Evolutionary conservation across 2,329 filamentous ascomycete genomes (phyloP).

Genomic region (Trichoderma guizhouense): DNA sequence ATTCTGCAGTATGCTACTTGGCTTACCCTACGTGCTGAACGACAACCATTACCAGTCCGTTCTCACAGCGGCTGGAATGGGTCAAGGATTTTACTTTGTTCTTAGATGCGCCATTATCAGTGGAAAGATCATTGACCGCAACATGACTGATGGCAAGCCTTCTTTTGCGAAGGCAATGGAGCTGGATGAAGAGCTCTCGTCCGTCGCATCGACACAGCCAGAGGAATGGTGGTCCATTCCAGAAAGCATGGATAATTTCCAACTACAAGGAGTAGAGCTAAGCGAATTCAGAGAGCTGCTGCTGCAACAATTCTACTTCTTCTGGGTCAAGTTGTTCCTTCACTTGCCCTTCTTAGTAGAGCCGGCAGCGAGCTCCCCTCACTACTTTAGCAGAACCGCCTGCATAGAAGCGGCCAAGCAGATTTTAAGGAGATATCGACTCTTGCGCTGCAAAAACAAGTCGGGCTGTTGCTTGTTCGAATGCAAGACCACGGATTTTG

Average conservation of each 20-base stretch:
- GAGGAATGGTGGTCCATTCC: conserved; percentile 37
- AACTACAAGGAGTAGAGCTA: conserved; percentile 13
- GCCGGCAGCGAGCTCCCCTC: conserved; percentile 32
- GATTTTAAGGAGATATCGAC: conserved; percentile 27
- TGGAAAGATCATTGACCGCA: conserved; percentile 43
- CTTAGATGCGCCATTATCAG: conserved; percentile 33
- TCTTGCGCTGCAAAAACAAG: conserved; percentile 31
- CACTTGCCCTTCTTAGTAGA: conserved; percentile 42
- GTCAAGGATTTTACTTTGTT: conserved; percentile 18
- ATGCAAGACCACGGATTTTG: conserved; percentile 45
- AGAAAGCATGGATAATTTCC: conserved; percentile 20
- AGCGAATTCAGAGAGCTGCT: conserved; percentile 34
- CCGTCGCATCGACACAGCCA: conserved; percentile 35
- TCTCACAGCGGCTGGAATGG: background rate
- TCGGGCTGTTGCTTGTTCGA: conserved; percentile 36
- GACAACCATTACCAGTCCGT: conserved; percentile 19
- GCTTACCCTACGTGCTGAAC: conserved; percentile 31
- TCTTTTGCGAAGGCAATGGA: conserved; percentile 36
- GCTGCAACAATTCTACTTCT: conserved; percentile 41
- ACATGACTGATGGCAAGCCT: conserved; percentile 32
- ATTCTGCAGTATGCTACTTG: conserved; percentile 43
- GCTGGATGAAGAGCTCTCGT: conserved; percentile 41
- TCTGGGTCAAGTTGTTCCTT: conserved; percentile 42
- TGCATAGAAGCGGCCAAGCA: conserved; percentile 18
- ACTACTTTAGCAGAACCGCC: conserved; percentile 31